phyloP scores from a whole-genome alignment of 2,329 filamentous ascomycete species.

The Colletotrichum kahawae region DNA sequence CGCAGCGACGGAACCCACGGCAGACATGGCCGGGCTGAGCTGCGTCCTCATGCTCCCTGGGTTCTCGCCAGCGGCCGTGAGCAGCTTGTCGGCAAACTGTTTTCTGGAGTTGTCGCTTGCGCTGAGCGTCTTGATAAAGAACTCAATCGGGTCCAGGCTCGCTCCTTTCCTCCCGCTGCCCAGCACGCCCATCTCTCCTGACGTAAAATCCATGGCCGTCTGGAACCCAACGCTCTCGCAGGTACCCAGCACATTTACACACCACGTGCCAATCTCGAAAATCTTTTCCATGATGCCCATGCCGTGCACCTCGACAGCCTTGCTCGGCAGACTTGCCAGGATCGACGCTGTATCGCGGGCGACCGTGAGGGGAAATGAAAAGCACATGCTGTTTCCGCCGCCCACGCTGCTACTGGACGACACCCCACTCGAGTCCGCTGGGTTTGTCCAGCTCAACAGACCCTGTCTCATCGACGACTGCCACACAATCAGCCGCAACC shows the following conservation, averaged over 20 bases:
- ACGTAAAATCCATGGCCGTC: slow-evolving; percentile 34
- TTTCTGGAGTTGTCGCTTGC: slow-evolving; percentile 47
- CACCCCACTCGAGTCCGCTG: slow-evolving; percentile 12
- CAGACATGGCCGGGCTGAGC: slow-evolving; percentile 33
- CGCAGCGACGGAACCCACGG: neutral
- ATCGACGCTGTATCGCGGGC: slow-evolving; percentile 59
- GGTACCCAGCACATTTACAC: slow-evolving; percentile 46
- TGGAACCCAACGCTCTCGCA: slow-evolving; percentile 32
- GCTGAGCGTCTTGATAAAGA: slow-evolving; percentile 49
- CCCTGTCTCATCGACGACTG: slow-evolving; percentile 72
- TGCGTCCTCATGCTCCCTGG: slow-evolving; percentile 40
- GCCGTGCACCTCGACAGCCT: slow-evolving; percentile 50
- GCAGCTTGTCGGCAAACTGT: slow-evolving; percentile 47
- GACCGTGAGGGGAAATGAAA: slow-evolving; percentile 67
- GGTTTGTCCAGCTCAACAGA: slow-evolving; percentile 57
- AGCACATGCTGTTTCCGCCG: slow-evolving; percentile 54
- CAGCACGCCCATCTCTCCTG: slow-evolving; percentile 35
- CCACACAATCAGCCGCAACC: slow-evolving; percentile 75
- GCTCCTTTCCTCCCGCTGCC: slow-evolving; percentile 35
- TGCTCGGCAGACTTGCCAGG: slow-evolving; percentile 43
- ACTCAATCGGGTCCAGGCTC: slow-evolving; percentile 44
- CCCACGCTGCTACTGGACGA: neutral
- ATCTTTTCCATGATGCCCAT: slow-evolving; percentile 57
- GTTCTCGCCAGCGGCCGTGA: slow-evolving; percentile 45
- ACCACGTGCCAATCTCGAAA: slow-evolving; percentile 52